A percentile compares a stretch with the other conserved stretches of the same genome.
These are phyloP conservation scores for Verticillium nonalfalfae DNA, from an alignment of 2,329 filamentous ascomycete species.

Conservation along the genomic window DNA sequence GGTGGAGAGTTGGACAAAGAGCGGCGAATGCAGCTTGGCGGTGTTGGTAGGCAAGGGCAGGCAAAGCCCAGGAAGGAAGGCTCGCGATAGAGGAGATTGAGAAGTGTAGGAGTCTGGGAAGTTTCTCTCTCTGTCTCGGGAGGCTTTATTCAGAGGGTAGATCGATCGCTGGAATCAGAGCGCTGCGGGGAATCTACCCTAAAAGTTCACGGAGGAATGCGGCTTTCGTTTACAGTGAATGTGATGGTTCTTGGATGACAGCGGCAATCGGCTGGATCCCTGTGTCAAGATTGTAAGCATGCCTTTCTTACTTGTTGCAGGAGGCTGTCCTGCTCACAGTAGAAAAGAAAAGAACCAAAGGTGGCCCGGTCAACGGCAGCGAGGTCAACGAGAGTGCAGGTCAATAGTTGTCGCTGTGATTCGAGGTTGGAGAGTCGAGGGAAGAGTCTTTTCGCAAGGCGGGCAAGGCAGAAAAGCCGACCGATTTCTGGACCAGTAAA, in stretches of 20 bases:
- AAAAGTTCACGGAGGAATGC: background rate
- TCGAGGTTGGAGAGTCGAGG: background rate
- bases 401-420: background rate
- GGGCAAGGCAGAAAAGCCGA: slow-evolving; percentile 7
- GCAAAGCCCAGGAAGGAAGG: background rate
- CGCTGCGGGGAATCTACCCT: background rate
- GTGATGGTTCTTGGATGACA: background rate
- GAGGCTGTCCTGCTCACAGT: background rate
- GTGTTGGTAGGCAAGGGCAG: slow-evolving; percentile 13
- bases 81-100: background rate
- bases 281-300: background rate
- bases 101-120: background rate
- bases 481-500: slow-evolving; percentile 50
- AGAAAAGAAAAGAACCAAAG: background rate
- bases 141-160: background rate
- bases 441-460: background rate
- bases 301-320: background rate
- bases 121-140: background rate
- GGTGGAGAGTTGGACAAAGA: slow-evolving; percentile 55
- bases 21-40: slow-evolving; percentile 67
- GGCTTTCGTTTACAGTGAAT: background rate
- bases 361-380: background rate
- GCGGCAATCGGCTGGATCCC: background rate
- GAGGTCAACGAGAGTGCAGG: background rate
- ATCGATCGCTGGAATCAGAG: background rate